Evolutionary conservation across 208 protist species (phyloP), one percentile per base, ranked within the genome.

Genomic region (Zelonia costaricensis): DNA sequence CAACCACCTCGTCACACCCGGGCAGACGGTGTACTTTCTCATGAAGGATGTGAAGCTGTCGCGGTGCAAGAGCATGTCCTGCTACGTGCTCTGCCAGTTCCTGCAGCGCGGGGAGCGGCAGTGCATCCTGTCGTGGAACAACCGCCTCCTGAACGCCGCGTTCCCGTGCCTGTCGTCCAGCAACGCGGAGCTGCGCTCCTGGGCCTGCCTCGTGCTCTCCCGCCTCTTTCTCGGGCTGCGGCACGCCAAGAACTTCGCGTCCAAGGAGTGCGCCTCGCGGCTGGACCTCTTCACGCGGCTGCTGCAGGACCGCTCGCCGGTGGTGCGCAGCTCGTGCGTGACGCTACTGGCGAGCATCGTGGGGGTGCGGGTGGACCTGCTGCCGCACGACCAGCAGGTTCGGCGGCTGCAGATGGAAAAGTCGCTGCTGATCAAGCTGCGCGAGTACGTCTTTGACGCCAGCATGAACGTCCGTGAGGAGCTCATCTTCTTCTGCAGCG

Each of bases 81-180:
- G 92, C 60, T 98, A 98, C 74, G 85, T 99, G 1, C 82, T 99
- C 18, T 92, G 82, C 67, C 82, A 93, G 56, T 78, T 90, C 44
- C 70, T 85, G 62, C 68, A 74, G 59, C 70, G 82, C 28, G 89
- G 82, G 6, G 78, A 86, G 73, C 54, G 60, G 36, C 75, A 86
- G 70, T 89, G 76, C 74, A 60, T 92, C 22, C 45, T 74, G 16
- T 90, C 78, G 62, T 95, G 90, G 87, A 93, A 95, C 66, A 80
- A 85, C 69, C 66, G 74, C 20, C 78, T 95, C 5, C 74, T 95
- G 13, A 91, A 89, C 64, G 78, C 85, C 35, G 82, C 84, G 30
- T 92, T 88, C 49, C 76, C 80, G 16, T 74, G 62, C 43, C 69
- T 95, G 35, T 73, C 69, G 20, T 86, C 85, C 23, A 47, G 72